Evolutionary conservation across 441 rosid genomes (phyloP).

Genomic region (Pelargonium fulgidum): DNA sequence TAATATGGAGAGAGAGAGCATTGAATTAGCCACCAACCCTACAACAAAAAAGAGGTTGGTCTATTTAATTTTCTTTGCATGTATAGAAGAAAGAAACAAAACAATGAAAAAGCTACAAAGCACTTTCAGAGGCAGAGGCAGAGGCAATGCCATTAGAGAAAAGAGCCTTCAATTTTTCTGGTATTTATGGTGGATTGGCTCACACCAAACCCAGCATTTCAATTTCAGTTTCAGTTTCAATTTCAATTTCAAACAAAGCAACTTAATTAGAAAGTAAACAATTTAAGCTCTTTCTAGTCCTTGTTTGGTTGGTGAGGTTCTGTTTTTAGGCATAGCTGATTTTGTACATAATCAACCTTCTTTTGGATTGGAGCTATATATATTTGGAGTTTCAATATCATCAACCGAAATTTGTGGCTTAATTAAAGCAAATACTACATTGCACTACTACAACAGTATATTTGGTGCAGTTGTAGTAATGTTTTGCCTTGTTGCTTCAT

Average conservation of each 20-base stretch:
- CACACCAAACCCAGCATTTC: background rate
- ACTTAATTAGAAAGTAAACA: no score
- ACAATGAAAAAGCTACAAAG: background rate
- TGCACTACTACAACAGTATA: no score
- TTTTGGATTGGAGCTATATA: no score
- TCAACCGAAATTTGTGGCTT: no score
- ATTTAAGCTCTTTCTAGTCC: no score
- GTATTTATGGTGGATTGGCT: background rate
- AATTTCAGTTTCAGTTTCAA: background rate
- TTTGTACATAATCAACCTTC: no score
- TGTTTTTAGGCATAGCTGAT: no score
- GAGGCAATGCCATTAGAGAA: no score
- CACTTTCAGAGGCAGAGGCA: background rate
- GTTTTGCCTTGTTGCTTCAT: conserved; percentile 3
- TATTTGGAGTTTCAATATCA: no score
- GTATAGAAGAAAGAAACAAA: background rate
- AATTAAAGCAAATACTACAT: no score
- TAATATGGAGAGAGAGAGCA: background rate
- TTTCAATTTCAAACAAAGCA: no score
- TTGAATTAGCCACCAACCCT: conserved; percentile 2
- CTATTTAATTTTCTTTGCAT: background rate
- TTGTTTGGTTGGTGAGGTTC: no score
- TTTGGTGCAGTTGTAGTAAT: background rate
- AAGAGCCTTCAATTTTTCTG: background rate
- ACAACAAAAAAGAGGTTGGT: conserved; percentile 5